A percentile compares a stretch with the other conserved stretches of the same genome.
These are phyloP conservation scores for Malassezia sp. DNA, from an alignment of 1,284 basidiomycete genomes.

Conservation along the genomic window DNA sequence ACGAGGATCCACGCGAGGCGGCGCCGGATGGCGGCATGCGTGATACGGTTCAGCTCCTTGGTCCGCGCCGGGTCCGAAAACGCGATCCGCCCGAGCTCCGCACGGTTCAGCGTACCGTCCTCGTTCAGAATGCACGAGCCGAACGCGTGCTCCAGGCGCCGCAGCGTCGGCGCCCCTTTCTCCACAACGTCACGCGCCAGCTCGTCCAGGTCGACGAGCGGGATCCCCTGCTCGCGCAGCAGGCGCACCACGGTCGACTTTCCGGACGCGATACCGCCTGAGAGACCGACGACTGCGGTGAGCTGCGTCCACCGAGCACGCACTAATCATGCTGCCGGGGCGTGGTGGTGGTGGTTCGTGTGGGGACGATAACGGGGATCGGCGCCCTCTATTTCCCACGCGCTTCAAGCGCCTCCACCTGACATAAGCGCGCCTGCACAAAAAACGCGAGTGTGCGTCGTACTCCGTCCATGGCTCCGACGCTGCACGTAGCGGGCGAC, in stretches of 20 bases:
- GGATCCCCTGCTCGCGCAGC: conserved; percentile 32
- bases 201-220: conserved; percentile 82
- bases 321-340: conserved; percentile 15
- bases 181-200: conserved; percentile 77
- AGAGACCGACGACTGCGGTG: conserved; percentile 75
- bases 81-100: conserved; percentile 70
- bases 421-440: too few species aligned
- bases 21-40: conserved; percentile 74
- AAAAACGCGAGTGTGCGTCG: too few species aligned
- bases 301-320: neutral
- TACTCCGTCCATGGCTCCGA: too few species aligned
- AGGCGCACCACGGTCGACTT: conserved; percentile 13
- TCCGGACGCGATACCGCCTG: conserved; percentile 90
- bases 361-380: too few species aligned
- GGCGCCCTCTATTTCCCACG: too few species aligned
- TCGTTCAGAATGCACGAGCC: conserved; percentile 58
- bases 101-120: conserved; percentile 68
- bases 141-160: conserved; percentile 60
- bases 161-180: conserved; percentile 67
- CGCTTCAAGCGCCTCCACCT: too few species aligned
- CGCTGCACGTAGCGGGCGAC: conserved; percentile 3
- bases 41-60: conserved; percentile 66
- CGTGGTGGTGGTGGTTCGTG: too few species aligned
- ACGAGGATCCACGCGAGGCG: conserved; percentile 64
- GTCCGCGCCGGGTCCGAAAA: conserved; percentile 60